Conservation (phyloP, 2,329 filamentous ascomycete species). For the Akanthomyces muscarius region DNA sequence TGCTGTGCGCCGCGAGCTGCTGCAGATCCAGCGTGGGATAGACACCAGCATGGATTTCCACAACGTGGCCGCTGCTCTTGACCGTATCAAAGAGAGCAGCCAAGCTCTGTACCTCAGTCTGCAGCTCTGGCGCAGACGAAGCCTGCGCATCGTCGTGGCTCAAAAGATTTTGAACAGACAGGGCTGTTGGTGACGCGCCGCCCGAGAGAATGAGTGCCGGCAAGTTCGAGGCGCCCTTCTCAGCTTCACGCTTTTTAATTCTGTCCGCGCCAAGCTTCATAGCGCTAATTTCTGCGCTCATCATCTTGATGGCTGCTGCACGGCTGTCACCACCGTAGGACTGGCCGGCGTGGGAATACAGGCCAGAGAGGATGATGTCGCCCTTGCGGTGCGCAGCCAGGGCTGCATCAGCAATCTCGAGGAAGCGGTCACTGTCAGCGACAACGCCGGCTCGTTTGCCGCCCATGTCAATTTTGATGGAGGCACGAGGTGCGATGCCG, state of each 20-base stretch:
- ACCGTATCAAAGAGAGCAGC: constrained; percentile 25
- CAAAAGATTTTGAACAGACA: constrained; percentile 27
- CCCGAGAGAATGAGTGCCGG: constrained; percentile 52
- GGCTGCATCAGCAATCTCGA: constrained; percentile 40
- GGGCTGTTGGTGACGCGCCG: constrained; percentile 70
- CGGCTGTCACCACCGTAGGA: constrained; percentile 53
- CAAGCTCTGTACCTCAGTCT: constrained; percentile 21
- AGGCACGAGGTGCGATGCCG: constrained; percentile 51
- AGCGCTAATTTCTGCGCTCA: constrained; percentile 29
- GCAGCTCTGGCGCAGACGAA: constrained; percentile 19
- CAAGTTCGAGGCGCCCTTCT: constrained; percentile 19
- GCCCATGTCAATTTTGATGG: constrained; percentile 73
- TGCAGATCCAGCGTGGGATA: constrained; percentile 76
- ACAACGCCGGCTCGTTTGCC: constrained; percentile 65
- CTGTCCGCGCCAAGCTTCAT: constrained; percentile 26
- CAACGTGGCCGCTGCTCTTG: constrained; percentile 36
- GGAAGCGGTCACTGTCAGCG: constrained; percentile 44
- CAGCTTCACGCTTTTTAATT: constrained; percentile 20
- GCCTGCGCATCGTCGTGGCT: constrained; percentile 16
- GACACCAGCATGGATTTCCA: constrained; percentile 73
- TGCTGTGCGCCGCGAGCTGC: constrained; percentile 68
- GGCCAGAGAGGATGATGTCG: constrained; percentile 48
- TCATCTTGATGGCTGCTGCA: constrained; percentile 29
- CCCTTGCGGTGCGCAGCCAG: constrained; percentile 28
- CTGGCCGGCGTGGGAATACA: constrained; percentile 72